These are phyloP conservation scores for Geosmithia putterillii DNA, from an alignment of 2,329 filamentous ascomycete genomes.

Conservation along the genomic window DNA sequence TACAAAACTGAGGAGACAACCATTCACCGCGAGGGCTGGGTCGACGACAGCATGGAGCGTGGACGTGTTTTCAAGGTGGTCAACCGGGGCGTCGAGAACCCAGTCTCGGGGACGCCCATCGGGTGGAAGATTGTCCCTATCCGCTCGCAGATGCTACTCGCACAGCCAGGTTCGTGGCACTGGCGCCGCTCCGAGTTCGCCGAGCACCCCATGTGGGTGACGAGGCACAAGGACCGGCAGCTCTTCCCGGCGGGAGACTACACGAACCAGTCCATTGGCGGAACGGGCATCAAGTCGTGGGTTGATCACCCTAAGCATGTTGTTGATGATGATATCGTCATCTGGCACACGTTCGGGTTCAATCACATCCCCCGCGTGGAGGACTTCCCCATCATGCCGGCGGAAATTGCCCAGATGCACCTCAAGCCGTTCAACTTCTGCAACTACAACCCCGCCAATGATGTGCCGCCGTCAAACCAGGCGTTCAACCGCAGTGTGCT, in stretches of 20 bases:
- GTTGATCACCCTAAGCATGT: constrained; percentile 10
- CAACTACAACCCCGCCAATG: constrained; percentile 33
- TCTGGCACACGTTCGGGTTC: constrained; percentile 46
- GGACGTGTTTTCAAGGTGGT: constrained; percentile 36
- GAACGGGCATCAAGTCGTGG: constrained; percentile 20
- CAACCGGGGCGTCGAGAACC: constrained; percentile 28
- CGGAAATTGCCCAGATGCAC: constrained; percentile 37
- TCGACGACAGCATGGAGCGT: constrained; percentile 35
- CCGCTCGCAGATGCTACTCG: constrained; percentile 32
- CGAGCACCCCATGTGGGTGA: constrained; percentile 31
- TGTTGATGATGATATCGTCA: constrained; percentile 36
- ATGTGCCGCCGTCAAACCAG: constrained; percentile 30
- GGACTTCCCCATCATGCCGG: constrained; percentile 59
- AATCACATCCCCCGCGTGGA: constrained; percentile 55
- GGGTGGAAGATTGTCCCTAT: constrained; percentile 31
- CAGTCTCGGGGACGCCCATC: constrained; percentile 27
- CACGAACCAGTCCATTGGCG: constrained; percentile 33
- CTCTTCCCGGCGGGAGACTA: constrained; percentile 28
- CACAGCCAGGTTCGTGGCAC: constrained; percentile 24
- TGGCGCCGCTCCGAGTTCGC: constrained; percentile 27
- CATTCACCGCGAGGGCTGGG: constrained; percentile 27
- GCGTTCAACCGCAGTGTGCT: constrained; percentile 19
- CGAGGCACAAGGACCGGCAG: constrained; percentile 27
- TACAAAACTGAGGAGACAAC: constrained; percentile 27
- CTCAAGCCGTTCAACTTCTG: constrained; percentile 44